Base-by-base conservation (phyloP, 1,284 basidiomycete species). In the Boletus semigastroideus region DNA sequence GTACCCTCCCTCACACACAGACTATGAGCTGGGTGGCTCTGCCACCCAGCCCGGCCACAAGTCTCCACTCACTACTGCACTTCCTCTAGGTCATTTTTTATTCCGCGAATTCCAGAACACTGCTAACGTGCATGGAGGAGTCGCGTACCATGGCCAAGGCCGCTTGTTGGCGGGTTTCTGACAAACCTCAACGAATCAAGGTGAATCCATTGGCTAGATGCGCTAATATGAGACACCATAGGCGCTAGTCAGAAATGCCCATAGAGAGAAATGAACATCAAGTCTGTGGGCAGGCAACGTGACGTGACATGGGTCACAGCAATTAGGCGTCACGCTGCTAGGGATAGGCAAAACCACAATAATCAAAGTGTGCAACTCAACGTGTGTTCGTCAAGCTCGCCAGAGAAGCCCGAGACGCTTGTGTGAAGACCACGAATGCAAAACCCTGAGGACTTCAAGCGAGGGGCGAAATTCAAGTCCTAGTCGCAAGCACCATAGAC, bases 321-420 rank as follows among this genome's bases (percentile, higher is more conserved):
- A 25, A 25, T 25, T 7, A 68, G 38, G n/a, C n/a, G n/a, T n/a
- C n/a, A n/a, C n/a, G n/a, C n/a, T n/a, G n/a, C n/a, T n/a, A n/a
- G n/a, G n/a, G n/a, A n/a, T n/a, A n/a, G n/a, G n/a, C n/a, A 65
- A 55, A 60, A 67, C 66, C 55, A 68, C 62, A 31, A 67, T 59
- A 20, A 54, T 49, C 52, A 41, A 36, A 39, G 12, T 55, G 55
- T 59, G 42, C 65, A 48, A 58, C 63, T 66, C 51, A 64, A 60
- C 63, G 59, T 67, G 64, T 69, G 64, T 41, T 27, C 60, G 31
- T 67, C 63, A 66, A 69, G 58, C 16, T 2, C 58, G 39, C 51
- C 54, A 57, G 34, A 39, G 39, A 43, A 22, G 40, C 51, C 33
- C 66, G 65, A 68, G 48, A 54, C 14, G 34, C 41, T 48, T 55